Base-by-base conservation (phyloP, 2,329 filamentous ascomycete species). In the Pestalotiopsis sp. region DNA sequence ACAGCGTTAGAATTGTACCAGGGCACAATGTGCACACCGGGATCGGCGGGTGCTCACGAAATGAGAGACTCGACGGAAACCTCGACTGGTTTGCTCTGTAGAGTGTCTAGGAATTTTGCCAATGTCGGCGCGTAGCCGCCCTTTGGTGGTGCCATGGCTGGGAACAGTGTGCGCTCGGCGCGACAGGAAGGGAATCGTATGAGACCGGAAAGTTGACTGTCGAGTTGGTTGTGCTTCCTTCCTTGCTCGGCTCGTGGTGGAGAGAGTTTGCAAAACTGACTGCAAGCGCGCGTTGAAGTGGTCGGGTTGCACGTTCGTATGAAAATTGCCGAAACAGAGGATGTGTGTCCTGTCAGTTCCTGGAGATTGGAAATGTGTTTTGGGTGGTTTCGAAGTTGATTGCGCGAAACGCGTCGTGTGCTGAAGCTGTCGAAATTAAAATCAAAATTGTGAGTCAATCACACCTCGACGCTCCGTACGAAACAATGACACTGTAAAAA, bases 51-150 rank as follows among this genome's bases (percentile, higher is more conserved):
- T 60, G 41, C 90, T 78, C 82, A 97, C 94, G 93, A 93, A 74
- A 95, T 90, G 70, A 97, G 87, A 72, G 89, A 90, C 80, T 98
- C 94, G 72, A 97, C 91, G 9, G 93, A 95, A 57, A 91, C 89
- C 74, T 97, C 94, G 66, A 96, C 87, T 38, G 91, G 86, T 66
- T 90, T 91, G 45, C 88, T 87, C 78, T 93, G 95, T 71, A 97
- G 86, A 13, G 92, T 91, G 77, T 92, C 93, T 72, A 97, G 87
- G 75, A 94, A 96, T 63, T 91, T 92, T 61, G 91, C 88, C 72
- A 98, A 84, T 73, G 91, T 92, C 58, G 94, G 93, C 80, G 93
- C 90, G 78, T 88, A 83, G 74, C 87, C 84, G 73, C 82, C 81
- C 67, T 83, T 83, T n/a, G 84, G 79, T 67, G 87, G 80, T 69